Evolutionary conservation across 768 basidiomycete genomes (phyloP), one percentile per base, ranked within the genome.

Genomic region (Tylopilus subfusipes): DNA sequence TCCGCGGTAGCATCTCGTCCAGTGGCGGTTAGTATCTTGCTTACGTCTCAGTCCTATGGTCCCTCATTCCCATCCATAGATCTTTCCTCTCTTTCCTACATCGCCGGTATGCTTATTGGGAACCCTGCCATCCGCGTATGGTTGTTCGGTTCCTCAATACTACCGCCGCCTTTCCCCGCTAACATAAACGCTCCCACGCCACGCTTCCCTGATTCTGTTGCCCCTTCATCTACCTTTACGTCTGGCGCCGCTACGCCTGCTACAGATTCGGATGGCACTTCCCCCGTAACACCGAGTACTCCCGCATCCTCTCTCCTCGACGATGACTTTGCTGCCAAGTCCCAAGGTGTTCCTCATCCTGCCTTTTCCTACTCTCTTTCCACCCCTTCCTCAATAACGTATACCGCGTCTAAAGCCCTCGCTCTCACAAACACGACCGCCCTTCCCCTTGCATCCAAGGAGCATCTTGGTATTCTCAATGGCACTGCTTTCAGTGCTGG

Each of bases 401-500:
- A 63, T 31, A 29, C 62, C 9, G 66, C 69, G 16, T n/a, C 64
- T 21, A 75, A 80, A 48, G 89, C 86, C 0, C 77, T 91, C 30
- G 72, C 75, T 2, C 75, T 75, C 21, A 84, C 88, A 57, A 71
- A 76, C 34, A 81, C 91, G 25, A 70, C 76, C 42, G 86, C 90
- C 2, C 76, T 93, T 51, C 72, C 81, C 24, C 80, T 90, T 18
- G 80, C 76, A 4, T 84, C 84, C 16, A 91, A 91, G 68, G 89
- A 91, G 50, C 88, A 89, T 58, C 78, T 90, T 14, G 90, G 89
- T 13, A 82, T 91, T 48, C 71, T 90, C 39, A 94, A 94, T 65
- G 93, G 92, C 47, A 92, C 91, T 2, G 88, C 90, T 0, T 92
- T 92, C 70, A 88, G 86, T 31, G 84, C 91, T 0, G 84, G 88